These are phyloP conservation scores for Sinapis alba DNA, from an alignment of 441 rosid genomes.

Conservation along the genomic window DNA sequence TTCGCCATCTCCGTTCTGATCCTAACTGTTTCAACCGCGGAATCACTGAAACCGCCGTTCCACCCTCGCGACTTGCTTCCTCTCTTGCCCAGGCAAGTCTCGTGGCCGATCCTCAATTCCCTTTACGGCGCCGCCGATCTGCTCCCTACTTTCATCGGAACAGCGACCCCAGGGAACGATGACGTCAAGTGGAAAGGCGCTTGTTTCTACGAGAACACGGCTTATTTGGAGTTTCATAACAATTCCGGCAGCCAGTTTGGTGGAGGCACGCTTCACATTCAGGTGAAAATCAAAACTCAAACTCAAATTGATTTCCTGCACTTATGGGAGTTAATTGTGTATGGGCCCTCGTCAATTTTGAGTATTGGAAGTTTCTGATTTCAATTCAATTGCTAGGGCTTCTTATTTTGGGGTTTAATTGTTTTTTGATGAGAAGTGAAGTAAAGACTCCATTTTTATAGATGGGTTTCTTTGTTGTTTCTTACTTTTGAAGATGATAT, in stretches of 20 bases:
- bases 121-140: constrained; percentile 68
- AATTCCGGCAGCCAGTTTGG: constrained; percentile 69
- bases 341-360: constrained; percentile 17
- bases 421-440: no score
- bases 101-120: constrained; percentile 75
- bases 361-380: neutral
- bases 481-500: constrained; percentile 51
- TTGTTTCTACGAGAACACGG: constrained; percentile 70
- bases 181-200: constrained; percentile 75
- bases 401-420: no score
- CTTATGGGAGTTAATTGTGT: neutral
- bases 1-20: constrained; percentile 7
- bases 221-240: constrained; percentile 87
- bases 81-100: constrained; percentile 58
- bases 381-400: neutral
- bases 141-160: constrained; percentile 76
- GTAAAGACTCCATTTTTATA: neutral
- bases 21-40: neutral
- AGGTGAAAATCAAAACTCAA: constrained; percentile 44
- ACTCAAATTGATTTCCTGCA: neutral
- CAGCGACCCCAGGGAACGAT: constrained; percentile 46
- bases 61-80: constrained; percentile 73
- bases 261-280: constrained; percentile 85
- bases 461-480: constrained; percentile 34
- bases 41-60: constrained; percentile 50